Percentiles rank a stretch among this genome's conserved stretches.
phyloP scores from a whole-genome alignment of 2,329 filamentous ascomycete species.

The Diaporthe sp. region DNA sequence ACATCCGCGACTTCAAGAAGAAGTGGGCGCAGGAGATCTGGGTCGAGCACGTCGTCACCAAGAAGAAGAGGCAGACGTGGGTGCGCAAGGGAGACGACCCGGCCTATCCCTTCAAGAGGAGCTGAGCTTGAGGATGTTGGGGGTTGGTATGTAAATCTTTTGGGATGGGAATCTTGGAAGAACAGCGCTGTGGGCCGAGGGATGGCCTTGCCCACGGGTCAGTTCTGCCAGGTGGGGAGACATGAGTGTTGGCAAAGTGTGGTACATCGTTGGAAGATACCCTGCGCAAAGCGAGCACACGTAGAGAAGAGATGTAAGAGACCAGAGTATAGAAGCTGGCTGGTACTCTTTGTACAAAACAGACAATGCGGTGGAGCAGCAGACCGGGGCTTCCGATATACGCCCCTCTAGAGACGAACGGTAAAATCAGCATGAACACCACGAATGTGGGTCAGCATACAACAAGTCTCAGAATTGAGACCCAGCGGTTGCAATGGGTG shows the following conservation, averaged over 20 bases:
- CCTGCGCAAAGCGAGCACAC: not conserved
- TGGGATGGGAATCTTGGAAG: not conserved
- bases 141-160: not conserved
- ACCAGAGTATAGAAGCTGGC: not conserved
- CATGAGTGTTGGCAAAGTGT: not conserved
- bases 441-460: not conserved
- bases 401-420: constrained; percentile 4
- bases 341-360: not conserved
- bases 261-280: constrained; percentile 1
- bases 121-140: constrained; percentile 7
- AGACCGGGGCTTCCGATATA: constrained; percentile 24
- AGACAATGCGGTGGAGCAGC: not conserved
- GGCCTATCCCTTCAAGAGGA: constrained; percentile 69
- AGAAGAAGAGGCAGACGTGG: constrained; percentile 92
- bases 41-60: constrained; percentile 88
- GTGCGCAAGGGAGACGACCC: constrained; percentile 85
- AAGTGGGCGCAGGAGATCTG: constrained; percentile 83
- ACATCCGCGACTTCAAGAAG: constrained; percentile 85
- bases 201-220: too few relatives aligned
- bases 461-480: constrained; percentile 7
- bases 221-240: not conserved
- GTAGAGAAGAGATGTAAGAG: not conserved
- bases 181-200: not conserved
- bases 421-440: not conserved
- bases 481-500: not conserved